Conservation (phyloP, 139 green algal species). For the Chlorella ohadii region DNA sequence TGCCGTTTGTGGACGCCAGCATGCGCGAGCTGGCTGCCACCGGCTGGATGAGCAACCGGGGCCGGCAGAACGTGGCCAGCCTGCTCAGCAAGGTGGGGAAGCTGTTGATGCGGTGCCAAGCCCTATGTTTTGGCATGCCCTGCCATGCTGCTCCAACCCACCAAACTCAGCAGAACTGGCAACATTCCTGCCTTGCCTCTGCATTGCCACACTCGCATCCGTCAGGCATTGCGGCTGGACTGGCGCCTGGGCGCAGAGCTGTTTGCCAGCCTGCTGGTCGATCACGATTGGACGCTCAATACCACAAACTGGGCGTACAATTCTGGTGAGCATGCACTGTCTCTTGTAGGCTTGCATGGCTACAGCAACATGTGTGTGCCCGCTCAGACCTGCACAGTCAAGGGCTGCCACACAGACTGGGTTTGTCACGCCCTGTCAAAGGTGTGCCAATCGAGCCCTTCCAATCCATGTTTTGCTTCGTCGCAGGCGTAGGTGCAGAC, state of each 20-base stretch:
- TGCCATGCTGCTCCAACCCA: not conserved
- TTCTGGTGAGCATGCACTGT: no score
- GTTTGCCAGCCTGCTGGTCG: slow-evolving; percentile 80
- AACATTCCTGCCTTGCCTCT: no score
- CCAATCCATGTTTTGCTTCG: no score
- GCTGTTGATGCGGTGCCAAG: not conserved
- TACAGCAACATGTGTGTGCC: no score
- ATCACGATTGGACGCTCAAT: slow-evolving; percentile 80
- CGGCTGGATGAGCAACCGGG: slow-evolving; percentile 89
- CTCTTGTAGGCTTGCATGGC: no score
- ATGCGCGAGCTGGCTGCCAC: slow-evolving; percentile 85
- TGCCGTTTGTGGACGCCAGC: slow-evolving; percentile 87
- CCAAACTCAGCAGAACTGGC: no score
- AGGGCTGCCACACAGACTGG: no score
- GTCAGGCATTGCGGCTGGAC: slow-evolving; percentile 72
- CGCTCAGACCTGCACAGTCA: no score
- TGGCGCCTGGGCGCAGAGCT: slow-evolving; percentile 80
- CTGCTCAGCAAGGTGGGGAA: slow-evolving; percentile 56
- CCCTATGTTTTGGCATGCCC: not conserved
- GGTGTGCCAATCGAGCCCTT: no score
- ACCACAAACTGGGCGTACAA: slow-evolving; percentile 77
- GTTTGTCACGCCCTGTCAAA: no score
- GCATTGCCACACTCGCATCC: no score
- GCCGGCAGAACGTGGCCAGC: slow-evolving; percentile 70
- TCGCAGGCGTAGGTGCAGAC: slow-evolving; percentile 54